These are phyloP conservation scores for Asterionellopsis glacialis DNA, from an alignment of 108 stramenopile species.

Conservation along the genomic window DNA sequence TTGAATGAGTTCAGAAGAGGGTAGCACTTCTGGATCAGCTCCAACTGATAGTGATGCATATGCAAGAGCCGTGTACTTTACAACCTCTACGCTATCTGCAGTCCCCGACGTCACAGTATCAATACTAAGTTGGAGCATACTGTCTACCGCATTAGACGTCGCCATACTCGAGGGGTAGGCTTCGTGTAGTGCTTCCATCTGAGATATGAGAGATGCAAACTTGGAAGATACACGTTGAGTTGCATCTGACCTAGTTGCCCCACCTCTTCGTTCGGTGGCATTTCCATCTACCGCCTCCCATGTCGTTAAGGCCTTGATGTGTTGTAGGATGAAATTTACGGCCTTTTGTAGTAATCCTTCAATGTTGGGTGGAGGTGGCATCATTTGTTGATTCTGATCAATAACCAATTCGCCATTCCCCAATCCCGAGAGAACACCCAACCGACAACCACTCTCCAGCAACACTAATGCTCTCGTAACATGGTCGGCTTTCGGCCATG, in stretches of 20 bases:
- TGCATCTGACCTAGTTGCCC: slow-evolving; percentile 31
- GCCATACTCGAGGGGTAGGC: slow-evolving; percentile 61
- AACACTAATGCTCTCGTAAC: slow-evolving; percentile 55
- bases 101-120: not conserved
- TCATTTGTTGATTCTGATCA: slow-evolving; percentile 43
- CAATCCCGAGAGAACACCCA: slow-evolving; percentile 56
- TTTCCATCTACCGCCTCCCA: slow-evolving; percentile 2
- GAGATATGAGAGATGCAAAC: slow-evolving; percentile 43
- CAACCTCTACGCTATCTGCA: slow-evolving; percentile 16
- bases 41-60: slow-evolving; percentile 72
- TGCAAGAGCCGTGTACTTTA: slow-evolving; percentile 25
- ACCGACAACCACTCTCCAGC: slow-evolving; percentile 65
- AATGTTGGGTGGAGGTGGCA: slow-evolving; percentile 72
- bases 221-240: slow-evolving; percentile 28
- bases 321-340: slow-evolving; percentile 53
- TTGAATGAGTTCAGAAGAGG: slow-evolving; percentile 15
- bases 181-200: slow-evolving; percentile 40
- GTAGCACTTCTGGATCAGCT: slow-evolving; percentile 16
- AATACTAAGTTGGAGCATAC: slow-evolving; percentile 22
- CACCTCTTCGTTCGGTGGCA: slow-evolving; percentile 8
- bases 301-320: slow-evolving; percentile 22
- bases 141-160: slow-evolving; percentile 34
- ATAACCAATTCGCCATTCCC: slow-evolving; percentile 81
- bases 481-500: slow-evolving; percentile 24
- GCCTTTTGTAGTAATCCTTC: slow-evolving; percentile 60